Evolutionary conservation across 768 basidiomycete genomes (phyloP).

Genomic region (Xanthoconium stramineum): DNA sequence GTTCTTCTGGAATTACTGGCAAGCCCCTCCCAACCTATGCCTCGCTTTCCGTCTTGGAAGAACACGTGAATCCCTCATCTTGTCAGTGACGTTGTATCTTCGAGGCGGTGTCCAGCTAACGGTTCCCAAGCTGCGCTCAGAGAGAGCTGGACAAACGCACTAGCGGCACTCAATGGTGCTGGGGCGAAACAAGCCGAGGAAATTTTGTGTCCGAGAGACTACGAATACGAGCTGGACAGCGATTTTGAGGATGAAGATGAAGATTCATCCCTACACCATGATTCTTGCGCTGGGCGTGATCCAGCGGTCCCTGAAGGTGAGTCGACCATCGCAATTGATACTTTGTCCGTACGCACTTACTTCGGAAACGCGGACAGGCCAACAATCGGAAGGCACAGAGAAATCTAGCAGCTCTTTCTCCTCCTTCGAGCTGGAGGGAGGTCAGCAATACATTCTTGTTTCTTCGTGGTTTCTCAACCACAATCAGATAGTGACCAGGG

Average conservation of each 20-base stretch:
- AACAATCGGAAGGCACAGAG: neutral
- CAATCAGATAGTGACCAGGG: slow-evolving; percentile 2
- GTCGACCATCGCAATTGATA: too few species aligned
- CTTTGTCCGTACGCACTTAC: neutral
- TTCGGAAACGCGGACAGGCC: neutral
- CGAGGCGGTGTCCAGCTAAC: neutral
- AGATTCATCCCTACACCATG: neutral
- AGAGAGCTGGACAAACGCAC: slow-evolving; percentile 7
- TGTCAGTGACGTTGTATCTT: slow-evolving; percentile 3
- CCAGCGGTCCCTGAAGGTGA: neutral
- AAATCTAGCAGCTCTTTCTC: slow-evolving; percentile 3
- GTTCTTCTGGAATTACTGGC: neutral
- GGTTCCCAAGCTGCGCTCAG: slow-evolving; percentile 7
- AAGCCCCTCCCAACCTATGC: slow-evolving; percentile 10
- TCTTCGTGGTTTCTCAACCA: slow-evolving; percentile 5
- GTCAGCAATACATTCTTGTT: neutral
- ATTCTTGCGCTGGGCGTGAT: neutral
- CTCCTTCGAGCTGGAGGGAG: slow-evolving; percentile 8
- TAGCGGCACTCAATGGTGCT: neutral
- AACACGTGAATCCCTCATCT: slow-evolving; percentile 2
- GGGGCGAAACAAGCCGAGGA: neutral
- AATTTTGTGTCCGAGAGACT: slow-evolving; percentile 5
- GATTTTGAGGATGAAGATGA: slow-evolving; percentile 25
- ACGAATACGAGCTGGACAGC: slow-evolving; percentile 25
- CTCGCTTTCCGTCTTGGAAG: slow-evolving; percentile 13